phyloP scores from a whole-genome alignment of 2,329 filamentous ascomycete genomes.

The Alternaria triticina region DNA sequence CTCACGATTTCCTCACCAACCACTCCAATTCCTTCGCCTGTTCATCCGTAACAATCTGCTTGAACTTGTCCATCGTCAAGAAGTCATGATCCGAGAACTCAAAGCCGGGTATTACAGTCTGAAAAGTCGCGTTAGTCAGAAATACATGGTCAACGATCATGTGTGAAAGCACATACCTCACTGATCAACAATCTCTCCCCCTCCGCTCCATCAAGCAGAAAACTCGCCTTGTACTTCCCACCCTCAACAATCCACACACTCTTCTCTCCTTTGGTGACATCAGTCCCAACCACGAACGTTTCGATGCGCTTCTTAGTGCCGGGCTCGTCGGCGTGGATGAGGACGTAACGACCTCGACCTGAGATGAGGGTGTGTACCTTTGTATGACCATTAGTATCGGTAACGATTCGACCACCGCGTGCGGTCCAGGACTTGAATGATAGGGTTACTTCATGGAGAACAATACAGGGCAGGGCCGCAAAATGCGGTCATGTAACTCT shows the following conservation, averaged over 20 bases:
- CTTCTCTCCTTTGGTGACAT: slow-evolving; percentile 64
- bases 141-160: fast-evolving
- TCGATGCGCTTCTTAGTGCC: slow-evolving; percentile 63
- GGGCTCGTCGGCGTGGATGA: slow-evolving; percentile 64
- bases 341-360: slow-evolving; percentile 68
- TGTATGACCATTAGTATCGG: not conserved
- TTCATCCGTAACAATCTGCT: slow-evolving; percentile 57
- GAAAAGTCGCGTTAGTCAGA: not conserved
- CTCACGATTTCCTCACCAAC: slow-evolving; percentile 42
- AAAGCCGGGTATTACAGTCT: slow-evolving; percentile 71
- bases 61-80: slow-evolving; percentile 56
- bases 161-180: slow-evolving; percentile 52
- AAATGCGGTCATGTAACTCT: too few relatives aligned
- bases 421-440: fast-evolving
- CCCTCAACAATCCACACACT: slow-evolving; percentile 74
- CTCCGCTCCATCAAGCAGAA: slow-evolving; percentile 56
- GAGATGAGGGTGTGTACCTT: slow-evolving; percentile 67
- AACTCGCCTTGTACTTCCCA: slow-evolving; percentile 70
- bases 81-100: slow-evolving; percentile 73
- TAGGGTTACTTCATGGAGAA: not conserved
- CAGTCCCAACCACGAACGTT: slow-evolving; percentile 67
- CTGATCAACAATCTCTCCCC: slow-evolving; percentile 66
- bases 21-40: slow-evolving; percentile 57
- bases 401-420: fast-evolving
- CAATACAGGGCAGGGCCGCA: too few relatives aligned